Base-by-base conservation (phyloP, 805 yeast species). In the Phaffomyces thermotolerans region DNA sequence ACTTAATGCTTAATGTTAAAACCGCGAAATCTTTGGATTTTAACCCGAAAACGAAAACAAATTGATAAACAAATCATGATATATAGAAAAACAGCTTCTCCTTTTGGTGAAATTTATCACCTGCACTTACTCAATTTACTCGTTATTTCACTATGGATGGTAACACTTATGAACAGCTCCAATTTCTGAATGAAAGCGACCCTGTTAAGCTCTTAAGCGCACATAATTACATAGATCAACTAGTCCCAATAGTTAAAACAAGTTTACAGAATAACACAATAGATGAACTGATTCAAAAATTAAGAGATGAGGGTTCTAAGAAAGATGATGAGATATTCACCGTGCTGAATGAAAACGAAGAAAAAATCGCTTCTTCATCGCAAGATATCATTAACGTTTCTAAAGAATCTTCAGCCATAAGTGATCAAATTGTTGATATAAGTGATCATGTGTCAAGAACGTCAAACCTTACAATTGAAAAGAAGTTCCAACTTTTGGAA, bases 211-310 rank as follows among this genome's bases (percentile, higher is more conserved):
- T 53, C n/a, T 40, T 58, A 20, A 50, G 49, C 18, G 75, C 84
- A 3, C 84, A 79, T 44, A 90, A 84, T 52, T 85, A 81, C 59
- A 61, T 87, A 34, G 95, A 87, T 50, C 87, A 84, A 59, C 71
- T 88, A 46, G 84, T 87, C 3, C 95, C 95, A 1, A 72, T 84
- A 15, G 72, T 87, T 50, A 78, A 76, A 53, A 73, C 78, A 9
- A 81, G 89, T 18, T 63, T 88, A 36, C 68, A 67, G 41, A 64
- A 71, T 15, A 69, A 76, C 48, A 68, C 77, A 0, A 67, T 85
- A 31, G 72, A 79, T 7, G 78, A 72, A 15, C 67, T 88, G 47
- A 66, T 83, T 31, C 69, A 64, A 20, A 71, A 66, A 48, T 65
- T 87, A 44, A 80, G 78, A 44, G 70, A 66, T 13, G 73, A 79